Conservation (phyloP, 1,284 basidiomycete genomes). For the Cutaneotrichosporon sp. region DNA sequence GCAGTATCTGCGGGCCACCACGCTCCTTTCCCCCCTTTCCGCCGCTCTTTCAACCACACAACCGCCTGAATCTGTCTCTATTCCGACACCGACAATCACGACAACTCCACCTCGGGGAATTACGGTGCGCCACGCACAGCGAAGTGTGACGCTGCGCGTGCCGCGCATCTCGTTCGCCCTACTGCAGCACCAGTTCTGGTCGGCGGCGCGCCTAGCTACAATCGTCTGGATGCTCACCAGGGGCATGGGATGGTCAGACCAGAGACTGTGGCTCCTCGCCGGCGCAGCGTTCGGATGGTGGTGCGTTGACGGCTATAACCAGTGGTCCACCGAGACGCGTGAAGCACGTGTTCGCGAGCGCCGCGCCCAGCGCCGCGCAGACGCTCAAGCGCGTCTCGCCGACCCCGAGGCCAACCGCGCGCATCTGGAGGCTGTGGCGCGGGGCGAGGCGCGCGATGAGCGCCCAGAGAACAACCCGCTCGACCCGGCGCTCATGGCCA, state of each 20-base stretch:
- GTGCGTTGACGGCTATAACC: conserved; percentile 33
- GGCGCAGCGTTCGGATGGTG: conserved; percentile 37
- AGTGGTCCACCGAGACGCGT: conserved; percentile 11
- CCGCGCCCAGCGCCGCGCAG: conserved; percentile 6
- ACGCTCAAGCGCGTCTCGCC: neutral
- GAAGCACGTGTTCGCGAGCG: neutral
- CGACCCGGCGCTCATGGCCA: conserved; percentile 6
- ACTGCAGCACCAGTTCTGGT: conserved; percentile 38
- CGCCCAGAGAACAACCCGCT: conserved; percentile 5
- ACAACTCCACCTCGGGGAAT: neutral
- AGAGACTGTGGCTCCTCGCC: conserved; percentile 39
- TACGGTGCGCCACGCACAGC: neutral
- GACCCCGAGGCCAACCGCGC: conserved; percentile 2
- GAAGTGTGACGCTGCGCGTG: neutral
- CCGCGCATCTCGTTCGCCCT: conserved; percentile 26
- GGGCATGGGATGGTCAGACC: conserved; percentile 39
- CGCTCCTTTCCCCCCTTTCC: conserved; percentile 36
- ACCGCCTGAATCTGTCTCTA: conserved; percentile 2
- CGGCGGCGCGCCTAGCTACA: conserved; percentile 31
- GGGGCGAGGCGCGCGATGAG: neutral
- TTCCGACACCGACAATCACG: conserved; percentile 19
- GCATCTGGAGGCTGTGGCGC: neutral
- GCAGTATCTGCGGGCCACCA: conserved; percentile 41
- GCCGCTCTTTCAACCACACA: conserved; percentile 15
- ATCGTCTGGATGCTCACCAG: conserved; percentile 47